Conservation (phyloP, 768 basidiomycete species). For the Mycena maculata region DNA sequence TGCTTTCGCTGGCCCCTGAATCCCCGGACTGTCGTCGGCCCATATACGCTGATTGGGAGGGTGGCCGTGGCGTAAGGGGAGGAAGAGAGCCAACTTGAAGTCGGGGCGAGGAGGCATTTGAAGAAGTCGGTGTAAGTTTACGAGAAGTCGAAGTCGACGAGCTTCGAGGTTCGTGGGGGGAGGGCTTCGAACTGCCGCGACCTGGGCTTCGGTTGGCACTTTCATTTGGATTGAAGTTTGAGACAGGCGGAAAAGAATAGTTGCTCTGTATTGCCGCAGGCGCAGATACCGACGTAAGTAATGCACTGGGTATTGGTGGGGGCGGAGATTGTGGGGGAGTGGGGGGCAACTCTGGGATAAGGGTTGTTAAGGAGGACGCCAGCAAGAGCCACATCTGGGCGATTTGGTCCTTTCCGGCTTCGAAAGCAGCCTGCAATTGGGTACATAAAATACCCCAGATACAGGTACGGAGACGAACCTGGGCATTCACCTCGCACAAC, state of each 20-base stretch:
- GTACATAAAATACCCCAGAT: background rate
- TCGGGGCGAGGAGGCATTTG: slow-evolving; percentile 68
- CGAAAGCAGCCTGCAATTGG: slow-evolving; percentile 63
- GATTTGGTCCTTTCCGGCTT: slow-evolving; percentile 64
- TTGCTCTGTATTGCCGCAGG: slow-evolving; percentile 51
- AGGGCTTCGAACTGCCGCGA: slow-evolving; percentile 28
- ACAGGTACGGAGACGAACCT: slow-evolving; percentile 47
- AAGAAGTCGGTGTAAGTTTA: slow-evolving; percentile 67
- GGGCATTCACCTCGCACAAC: slow-evolving; percentile 72
- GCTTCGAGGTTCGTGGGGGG: slow-evolving; percentile 40
- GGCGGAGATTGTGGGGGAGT: slow-evolving; percentile 41
- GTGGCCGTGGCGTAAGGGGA: slow-evolving; percentile 53
- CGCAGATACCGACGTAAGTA: slow-evolving; percentile 54
- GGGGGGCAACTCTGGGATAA: slow-evolving; percentile 53
- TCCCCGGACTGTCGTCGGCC: slow-evolving; percentile 51
- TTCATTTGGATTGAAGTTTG: slow-evolving; percentile 18
- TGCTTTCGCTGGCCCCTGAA: slow-evolving; percentile 39
- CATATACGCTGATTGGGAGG: slow-evolving; percentile 50
- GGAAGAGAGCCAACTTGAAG: slow-evolving; percentile 57
- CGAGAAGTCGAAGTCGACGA: slow-evolving; percentile 57
- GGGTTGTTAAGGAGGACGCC: slow-evolving; percentile 63
- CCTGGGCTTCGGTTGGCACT: slow-evolving; percentile 43
- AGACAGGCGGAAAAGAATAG: slow-evolving; percentile 40
- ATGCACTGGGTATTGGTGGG: slow-evolving; percentile 38
- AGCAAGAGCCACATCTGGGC: slow-evolving; percentile 79